Conservation (phyloP, 225 moss, liverwort and hornwort genomes). For the Asterella californica region DNA sequence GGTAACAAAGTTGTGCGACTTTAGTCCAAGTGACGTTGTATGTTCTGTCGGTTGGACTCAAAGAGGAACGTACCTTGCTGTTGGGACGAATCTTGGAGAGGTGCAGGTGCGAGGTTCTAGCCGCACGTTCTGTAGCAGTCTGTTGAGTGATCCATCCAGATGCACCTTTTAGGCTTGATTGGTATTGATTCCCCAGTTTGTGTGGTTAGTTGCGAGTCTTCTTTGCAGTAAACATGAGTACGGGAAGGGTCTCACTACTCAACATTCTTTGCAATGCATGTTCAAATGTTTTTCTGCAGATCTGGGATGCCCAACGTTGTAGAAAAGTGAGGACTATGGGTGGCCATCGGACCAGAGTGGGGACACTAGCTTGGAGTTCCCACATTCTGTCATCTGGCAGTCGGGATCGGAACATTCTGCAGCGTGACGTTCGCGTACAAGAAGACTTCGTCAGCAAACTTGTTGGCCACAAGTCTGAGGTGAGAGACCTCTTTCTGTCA, state of each 20-base stretch:
- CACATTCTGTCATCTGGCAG: conserved; percentile 88
- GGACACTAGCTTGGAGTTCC: conserved; percentile 93
- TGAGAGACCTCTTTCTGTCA: conserved; percentile 8
- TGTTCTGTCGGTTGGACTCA: conserved; percentile 98
- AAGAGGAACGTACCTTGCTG: conserved; percentile 85
- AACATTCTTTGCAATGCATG: background rate
- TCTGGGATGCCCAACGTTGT: conserved; percentile 93
- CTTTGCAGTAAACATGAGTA: too few species aligned
- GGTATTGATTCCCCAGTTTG: background rate
- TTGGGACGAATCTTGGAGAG: conserved; percentile 90
- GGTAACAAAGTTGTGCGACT: conserved; percentile 94
- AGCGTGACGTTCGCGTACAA: conserved; percentile 79
- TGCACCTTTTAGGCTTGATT: background rate
- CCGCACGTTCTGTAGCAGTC: background rate
- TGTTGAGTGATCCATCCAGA: background rate
- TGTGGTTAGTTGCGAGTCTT: background rate
- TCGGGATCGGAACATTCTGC: conserved; percentile 86
- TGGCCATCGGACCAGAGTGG: conserved; percentile 87
- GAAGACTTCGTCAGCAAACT: conserved; percentile 67
- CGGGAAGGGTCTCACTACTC: too few species aligned
- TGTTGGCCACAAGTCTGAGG: conserved; percentile 88
- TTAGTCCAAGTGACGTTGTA: conserved; percentile 76
- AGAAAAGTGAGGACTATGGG: conserved; percentile 79
- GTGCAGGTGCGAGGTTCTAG: conserved; percentile 51
- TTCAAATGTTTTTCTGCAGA: conserved; percentile 25